Conservation (phyloP, 2,329 filamentous ascomycete genomes). For the Aspergillus sclerotialis region DNA sequence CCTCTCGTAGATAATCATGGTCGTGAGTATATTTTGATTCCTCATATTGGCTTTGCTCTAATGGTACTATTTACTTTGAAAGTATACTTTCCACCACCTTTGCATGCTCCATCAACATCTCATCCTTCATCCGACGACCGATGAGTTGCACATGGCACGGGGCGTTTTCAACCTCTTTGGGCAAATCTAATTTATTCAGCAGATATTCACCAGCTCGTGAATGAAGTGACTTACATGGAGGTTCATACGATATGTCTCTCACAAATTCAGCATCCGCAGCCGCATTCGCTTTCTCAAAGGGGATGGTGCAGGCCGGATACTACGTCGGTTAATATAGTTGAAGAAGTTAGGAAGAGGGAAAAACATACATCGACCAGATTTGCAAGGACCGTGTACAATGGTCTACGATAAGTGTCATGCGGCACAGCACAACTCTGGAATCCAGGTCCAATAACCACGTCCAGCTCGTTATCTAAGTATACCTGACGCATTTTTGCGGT, state of each 20-base stretch:
- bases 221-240: slow-evolving; percentile 9
- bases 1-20: no score
- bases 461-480: slow-evolving; percentile 13
- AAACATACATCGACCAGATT: slow-evolving; percentile 17
- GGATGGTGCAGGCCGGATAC: slow-evolving; percentile 45
- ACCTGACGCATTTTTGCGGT: slow-evolving; percentile 8
- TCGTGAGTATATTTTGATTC: no score
- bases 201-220: background rate
- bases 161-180: slow-evolving; percentile 30
- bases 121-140: slow-evolving; percentile 36
- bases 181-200: slow-evolving; percentile 4
- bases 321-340: slow-evolving; percentile 9
- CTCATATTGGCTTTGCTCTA: no score
- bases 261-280: slow-evolving; percentile 24
- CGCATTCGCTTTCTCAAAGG: slow-evolving; percentile 36
- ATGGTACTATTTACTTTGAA: slow-evolving; percentile 25
- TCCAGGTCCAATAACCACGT: slow-evolving; percentile 14
- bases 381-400: slow-evolving; percentile 14
- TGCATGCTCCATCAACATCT: slow-evolving; percentile 9
- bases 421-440: slow-evolving; percentile 16
- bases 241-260: slow-evolving; percentile 10
- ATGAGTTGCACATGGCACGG: slow-evolving; percentile 41
- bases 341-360: background rate
- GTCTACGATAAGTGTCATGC: slow-evolving; percentile 15
- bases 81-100: background rate